These are phyloP conservation scores for Vicia villosa DNA, from an alignment of 306 rosid genomes.

Conservation along the genomic window DNA sequence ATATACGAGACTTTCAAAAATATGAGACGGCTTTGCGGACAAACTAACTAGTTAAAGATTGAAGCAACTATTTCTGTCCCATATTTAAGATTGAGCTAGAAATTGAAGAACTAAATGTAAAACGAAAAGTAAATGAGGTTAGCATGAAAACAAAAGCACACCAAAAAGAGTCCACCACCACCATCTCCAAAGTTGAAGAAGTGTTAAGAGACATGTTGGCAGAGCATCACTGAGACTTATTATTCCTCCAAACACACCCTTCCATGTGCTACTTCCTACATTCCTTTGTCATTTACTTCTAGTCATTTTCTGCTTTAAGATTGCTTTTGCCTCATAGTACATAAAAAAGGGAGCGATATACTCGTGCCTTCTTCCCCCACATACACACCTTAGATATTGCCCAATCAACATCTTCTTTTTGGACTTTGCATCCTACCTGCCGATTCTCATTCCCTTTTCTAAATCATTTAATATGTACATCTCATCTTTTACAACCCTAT, in stretches of 20 bases:
- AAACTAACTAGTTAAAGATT: not conserved
- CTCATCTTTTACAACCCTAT: too few relatives aligned
- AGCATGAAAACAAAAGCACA: conserved; percentile 38
- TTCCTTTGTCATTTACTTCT: conserved; percentile 66
- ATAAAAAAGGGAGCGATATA: conserved; percentile 33
- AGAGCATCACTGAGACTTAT: conserved; percentile 56
- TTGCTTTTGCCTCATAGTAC: conserved; percentile 52
- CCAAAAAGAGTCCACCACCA: conserved; percentile 39
- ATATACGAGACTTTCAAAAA: too few relatives aligned
- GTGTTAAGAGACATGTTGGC: conserved; percentile 52
- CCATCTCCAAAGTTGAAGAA: conserved; percentile 44
- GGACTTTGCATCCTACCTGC: conserved; percentile 60
- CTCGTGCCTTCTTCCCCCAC: conserved; percentile 49
- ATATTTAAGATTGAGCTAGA: not conserved
- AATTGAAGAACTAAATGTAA: conserved; percentile 3
- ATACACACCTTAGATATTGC: conserved; percentile 60
- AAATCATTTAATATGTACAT: conserved; percentile 23
- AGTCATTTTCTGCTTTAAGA: conserved; percentile 49
- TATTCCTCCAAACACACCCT: conserved; percentile 83
- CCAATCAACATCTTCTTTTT: conserved; percentile 67
- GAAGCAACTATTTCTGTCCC: not conserved
- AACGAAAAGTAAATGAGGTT: not conserved
- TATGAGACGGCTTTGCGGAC: too few relatives aligned
- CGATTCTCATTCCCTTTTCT: conserved; percentile 65
- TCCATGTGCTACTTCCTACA: conserved; percentile 85